These are phyloP conservation scores for Inonotus obliquus DNA, from an alignment of 1,284 basidiomycete genomes.

Conservation along the genomic window DNA sequence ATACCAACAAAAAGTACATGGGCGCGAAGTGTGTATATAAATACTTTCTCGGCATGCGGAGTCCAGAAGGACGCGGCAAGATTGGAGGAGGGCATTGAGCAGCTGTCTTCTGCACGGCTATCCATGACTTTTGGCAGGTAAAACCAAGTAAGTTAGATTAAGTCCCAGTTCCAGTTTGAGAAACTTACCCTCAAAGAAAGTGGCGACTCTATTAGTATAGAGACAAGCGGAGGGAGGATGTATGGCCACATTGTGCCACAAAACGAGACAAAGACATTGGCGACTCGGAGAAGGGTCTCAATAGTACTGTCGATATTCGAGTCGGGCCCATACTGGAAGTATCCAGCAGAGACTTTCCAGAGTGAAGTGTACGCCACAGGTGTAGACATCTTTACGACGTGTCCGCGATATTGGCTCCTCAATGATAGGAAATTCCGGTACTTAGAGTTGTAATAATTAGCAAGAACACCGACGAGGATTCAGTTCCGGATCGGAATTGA, in stretches of 20 bases:
- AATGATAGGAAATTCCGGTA: no score
- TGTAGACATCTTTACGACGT: not conserved
- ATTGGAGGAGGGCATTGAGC: not conserved
- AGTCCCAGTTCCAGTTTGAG: no score
- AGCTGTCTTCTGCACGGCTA: constrained; percentile 8
- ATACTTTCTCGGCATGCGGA: not conserved
- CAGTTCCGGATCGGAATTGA: not conserved
- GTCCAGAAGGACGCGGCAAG: not conserved
- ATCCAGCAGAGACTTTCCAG: constrained; percentile 1
- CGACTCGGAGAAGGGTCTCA: not conserved
- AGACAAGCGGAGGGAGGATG: constrained; percentile 11
- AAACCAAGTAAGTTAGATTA: not conserved
- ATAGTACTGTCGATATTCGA: not conserved
- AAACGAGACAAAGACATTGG: constrained; percentile 1
- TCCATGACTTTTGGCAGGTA: constrained; percentile 15
- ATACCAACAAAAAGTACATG: not conserved
- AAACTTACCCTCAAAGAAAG: constrained; percentile 11
- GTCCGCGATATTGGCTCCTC: no score
- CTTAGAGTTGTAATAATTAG: no score
- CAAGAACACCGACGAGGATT: no score
- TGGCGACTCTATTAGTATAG: constrained; percentile 4
- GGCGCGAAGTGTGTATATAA: constrained; percentile 5
- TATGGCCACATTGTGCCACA: constrained; percentile 1
- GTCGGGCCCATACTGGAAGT: not conserved
- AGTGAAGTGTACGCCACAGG: constrained; percentile 9